These are phyloP conservation scores for Geotrichum reessii DNA, from an alignment of 1,139 yeast species.

Conservation along the genomic window DNA sequence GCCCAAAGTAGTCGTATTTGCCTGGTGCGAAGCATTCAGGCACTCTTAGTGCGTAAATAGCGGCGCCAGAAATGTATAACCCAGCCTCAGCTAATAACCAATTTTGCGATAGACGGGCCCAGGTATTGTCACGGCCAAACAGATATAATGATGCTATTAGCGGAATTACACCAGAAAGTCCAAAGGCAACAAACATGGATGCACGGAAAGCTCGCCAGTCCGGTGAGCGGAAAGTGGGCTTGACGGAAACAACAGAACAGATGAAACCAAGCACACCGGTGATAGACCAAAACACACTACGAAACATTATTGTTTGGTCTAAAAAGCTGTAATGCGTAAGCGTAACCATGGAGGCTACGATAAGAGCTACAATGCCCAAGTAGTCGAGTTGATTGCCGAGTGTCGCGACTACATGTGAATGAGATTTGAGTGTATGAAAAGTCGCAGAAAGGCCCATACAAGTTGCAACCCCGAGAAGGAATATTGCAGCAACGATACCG, in stretches of 20 bases:
- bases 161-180: constrained; percentile 73
- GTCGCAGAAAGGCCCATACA: constrained; percentile 71
- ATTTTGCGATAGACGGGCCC: constrained; percentile 47
- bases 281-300: constrained; percentile 43
- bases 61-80: constrained; percentile 73
- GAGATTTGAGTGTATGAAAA: constrained; percentile 74
- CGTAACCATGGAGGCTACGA: constrained; percentile 69
- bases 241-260: constrained; percentile 61
- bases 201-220: constrained; percentile 76
- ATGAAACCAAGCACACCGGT: constrained; percentile 53
- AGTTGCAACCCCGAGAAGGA: constrained; percentile 47
- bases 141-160: constrained; percentile 46
- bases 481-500: constrained; percentile 40
- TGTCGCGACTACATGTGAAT: constrained; percentile 54
- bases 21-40: constrained; percentile 76
- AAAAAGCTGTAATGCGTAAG: constrained; percentile 61
- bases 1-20: constrained; percentile 64
- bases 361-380: constrained; percentile 74
- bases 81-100: constrained; percentile 68
- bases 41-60: constrained; percentile 65
- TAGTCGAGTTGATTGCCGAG: constrained; percentile 81
- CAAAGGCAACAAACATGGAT: constrained; percentile 70
- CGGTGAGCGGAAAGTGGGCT: constrained; percentile 59
- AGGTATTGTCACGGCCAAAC: constrained; percentile 47
- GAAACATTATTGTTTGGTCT: constrained; percentile 42